Conservation (phyloP, 495 filamentous ascomycete genomes). For the Tuber magnatum region DNA sequence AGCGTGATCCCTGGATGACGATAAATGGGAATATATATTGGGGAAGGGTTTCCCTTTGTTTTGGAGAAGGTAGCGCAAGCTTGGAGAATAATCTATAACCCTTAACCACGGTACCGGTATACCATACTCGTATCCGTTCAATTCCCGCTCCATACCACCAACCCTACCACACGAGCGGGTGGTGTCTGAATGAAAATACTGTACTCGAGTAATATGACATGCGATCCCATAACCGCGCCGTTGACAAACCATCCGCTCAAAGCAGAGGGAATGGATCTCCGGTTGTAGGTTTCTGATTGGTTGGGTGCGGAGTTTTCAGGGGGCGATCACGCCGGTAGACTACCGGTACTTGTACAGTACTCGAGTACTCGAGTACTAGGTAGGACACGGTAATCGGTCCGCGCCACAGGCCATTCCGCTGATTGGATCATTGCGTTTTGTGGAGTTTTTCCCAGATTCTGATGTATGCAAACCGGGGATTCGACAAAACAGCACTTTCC, state of each 20-base stretch:
- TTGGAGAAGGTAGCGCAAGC: too few species aligned
- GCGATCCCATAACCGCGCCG: not conserved
- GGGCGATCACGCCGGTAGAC: not conserved
- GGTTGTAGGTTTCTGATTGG: not conserved
- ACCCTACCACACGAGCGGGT: too few species aligned
- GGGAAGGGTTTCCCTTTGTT: too few species aligned
- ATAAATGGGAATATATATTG: too few species aligned
- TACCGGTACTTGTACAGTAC: too few species aligned
- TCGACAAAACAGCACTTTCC: not conserved
- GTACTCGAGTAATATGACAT: not conserved
- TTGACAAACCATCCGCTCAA: not conserved
- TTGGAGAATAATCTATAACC: too few species aligned
- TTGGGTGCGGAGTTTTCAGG: not conserved
- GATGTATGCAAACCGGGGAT: not conserved
- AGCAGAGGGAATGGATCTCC: not conserved
- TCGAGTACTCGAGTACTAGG: too few species aligned
- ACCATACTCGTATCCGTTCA: too few species aligned
- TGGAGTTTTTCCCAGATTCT: not conserved
- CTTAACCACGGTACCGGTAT: too few species aligned
- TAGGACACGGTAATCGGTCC: not conserved
- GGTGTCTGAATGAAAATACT: too few species aligned
- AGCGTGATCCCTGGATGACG: too few species aligned
- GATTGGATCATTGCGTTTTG: not conserved
- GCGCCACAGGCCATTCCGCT: not conserved
- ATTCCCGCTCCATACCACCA: too few species aligned